These are phyloP conservation scores for Xylaria acuta DNA, from an alignment of 495 filamentous ascomycete genomes.

Conservation along the genomic window DNA sequence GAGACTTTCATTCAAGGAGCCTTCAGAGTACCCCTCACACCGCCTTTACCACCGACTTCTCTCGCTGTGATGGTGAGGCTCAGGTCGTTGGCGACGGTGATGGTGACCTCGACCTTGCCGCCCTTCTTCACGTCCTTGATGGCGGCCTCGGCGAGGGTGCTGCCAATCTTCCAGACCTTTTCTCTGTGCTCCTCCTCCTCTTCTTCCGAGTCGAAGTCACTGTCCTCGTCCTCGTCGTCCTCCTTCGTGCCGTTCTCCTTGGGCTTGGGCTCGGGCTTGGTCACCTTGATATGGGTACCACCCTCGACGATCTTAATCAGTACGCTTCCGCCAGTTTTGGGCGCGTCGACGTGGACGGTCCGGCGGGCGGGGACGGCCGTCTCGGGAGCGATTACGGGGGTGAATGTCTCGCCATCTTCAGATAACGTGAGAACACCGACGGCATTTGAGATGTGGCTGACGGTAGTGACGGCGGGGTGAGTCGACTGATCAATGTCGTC, in stretches of 20 bases:
- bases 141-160: constrained; percentile 83
- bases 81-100: constrained; percentile 82
- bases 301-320: constrained; percentile 88
- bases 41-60: constrained; percentile 85
- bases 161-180: constrained; percentile 90
- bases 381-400: constrained; percentile 77
- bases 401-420: constrained; percentile 69
- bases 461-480: constrained; percentile 92
- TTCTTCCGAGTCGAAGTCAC: constrained; percentile 76
- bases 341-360: constrained; percentile 73
- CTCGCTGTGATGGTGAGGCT: constrained; percentile 77
- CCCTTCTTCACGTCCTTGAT: constrained; percentile 85
- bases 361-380: constrained; percentile 90
- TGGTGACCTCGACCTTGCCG: constrained; percentile 87
- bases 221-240: constrained; percentile 64
- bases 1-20: constrained; percentile 30
- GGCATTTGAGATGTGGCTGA: constrained; percentile 84
- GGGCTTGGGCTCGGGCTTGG: constrained; percentile 78
- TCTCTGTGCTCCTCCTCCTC: constrained; percentile 86
- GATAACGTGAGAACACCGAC: constrained; percentile 84
- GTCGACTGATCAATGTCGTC: constrained; percentile 96
- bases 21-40: constrained; percentile 73
- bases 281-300: constrained; percentile 84
- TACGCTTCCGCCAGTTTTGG: constrained; percentile 82
- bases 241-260: constrained; percentile 68